phyloP scores from a whole-genome alignment of 148 eudicot species.

The Camellia japonica region DNA sequence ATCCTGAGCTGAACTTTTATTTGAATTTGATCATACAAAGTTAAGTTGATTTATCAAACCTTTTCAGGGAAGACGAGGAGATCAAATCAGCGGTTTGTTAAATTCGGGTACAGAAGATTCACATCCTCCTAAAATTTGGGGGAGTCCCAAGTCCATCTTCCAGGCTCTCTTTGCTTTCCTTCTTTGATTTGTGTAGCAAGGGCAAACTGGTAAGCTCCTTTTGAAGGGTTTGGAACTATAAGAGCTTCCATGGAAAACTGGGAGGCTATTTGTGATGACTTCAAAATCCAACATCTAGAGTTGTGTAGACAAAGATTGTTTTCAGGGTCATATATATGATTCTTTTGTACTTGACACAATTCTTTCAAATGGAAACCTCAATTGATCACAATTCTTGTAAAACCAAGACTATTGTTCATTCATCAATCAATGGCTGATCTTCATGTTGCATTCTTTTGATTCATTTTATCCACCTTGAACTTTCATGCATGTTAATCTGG shows the following conservation, averaged over 20 bases:
- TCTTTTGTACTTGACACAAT: no score
- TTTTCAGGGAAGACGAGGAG: conserved; percentile 46
- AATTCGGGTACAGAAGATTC: conserved; percentile 30
- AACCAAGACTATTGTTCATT: no score
- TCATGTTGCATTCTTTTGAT: no score
- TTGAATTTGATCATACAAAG: not conserved
- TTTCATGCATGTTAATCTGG: no score
- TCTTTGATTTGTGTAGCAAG: conserved; percentile 34
- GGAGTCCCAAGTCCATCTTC: conserved; percentile 62
- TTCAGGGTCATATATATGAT: no score
- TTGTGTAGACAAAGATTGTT: no score
- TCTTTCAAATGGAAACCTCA: no score
- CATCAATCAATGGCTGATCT: no score
- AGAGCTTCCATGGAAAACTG: not conserved
- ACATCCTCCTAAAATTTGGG: conserved; percentile 32
- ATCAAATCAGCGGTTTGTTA: conserved; percentile 28
- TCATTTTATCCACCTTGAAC: no score
- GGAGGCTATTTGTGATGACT: not conserved
- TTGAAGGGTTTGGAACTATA: not conserved
- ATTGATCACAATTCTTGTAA: no score
- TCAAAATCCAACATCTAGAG: no score
- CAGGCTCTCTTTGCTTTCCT: conserved; percentile 77
- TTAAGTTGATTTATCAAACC: no score
- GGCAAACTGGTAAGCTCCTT: not conserved
- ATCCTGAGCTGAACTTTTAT: not conserved